Conservation (phyloP, 257 asterid genomes). For the Solanum tarijense region DNA sequence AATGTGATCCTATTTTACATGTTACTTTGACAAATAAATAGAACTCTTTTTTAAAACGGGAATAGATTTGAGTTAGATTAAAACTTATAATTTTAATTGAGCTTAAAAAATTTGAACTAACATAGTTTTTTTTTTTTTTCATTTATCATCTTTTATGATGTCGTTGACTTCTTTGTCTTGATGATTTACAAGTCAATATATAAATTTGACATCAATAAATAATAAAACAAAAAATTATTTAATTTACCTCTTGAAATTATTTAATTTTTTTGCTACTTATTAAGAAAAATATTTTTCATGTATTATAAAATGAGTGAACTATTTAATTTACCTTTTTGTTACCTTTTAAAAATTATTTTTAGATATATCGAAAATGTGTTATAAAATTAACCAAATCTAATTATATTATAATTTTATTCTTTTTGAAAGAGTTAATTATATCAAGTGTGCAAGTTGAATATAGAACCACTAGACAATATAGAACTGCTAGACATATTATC, state of each 20-base stretch:
- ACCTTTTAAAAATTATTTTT: not conserved
- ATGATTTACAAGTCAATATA: not conserved
- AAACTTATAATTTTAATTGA: not conserved
- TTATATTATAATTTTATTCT: too few relatives aligned
- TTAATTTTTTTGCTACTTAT: too few relatives aligned
- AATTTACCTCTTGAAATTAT: too few relatives aligned
- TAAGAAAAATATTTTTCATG: too few relatives aligned
- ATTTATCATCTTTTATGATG: not conserved
- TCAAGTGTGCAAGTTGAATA: too few relatives aligned
- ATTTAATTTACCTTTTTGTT: not conserved
- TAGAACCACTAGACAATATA: too few relatives aligned
- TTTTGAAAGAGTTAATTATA: too few relatives aligned
- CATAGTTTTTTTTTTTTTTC: not conserved
- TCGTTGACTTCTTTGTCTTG: not conserved
- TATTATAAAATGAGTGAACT: not conserved
- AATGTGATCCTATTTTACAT: not conserved
- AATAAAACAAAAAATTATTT: not conserved
- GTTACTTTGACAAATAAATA: not conserved
- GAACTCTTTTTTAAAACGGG: not conserved
- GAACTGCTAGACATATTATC: too few relatives aligned
- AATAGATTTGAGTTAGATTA: not conserved
- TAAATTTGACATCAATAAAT: not conserved
- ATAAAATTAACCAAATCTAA: too few relatives aligned
- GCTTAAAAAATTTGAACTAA: not conserved
- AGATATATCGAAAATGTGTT: too few relatives aligned